phyloP scores from a whole-genome alignment of 352 stramenopile species.

The Phytophthora pisi region DNA sequence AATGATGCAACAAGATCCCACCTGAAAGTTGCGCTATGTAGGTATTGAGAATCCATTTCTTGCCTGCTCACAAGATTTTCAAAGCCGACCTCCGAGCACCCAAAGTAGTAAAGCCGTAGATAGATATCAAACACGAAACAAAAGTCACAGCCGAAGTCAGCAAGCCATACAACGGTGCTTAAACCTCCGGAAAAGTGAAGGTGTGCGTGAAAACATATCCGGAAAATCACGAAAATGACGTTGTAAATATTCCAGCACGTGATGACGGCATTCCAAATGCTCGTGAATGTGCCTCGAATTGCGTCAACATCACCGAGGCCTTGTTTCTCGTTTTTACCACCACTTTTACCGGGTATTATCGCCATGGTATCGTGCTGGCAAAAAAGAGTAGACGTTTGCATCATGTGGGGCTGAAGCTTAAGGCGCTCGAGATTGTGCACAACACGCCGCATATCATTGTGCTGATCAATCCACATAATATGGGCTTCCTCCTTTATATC shows the following conservation, averaged over 20 bases:
- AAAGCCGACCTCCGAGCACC: constrained; percentile 47
- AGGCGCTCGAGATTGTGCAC: constrained; percentile 50
- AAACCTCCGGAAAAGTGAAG: constrained; percentile 35
- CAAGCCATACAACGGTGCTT: constrained; percentile 37
- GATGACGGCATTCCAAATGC: constrained; percentile 36
- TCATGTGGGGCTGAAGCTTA: constrained; percentile 64
- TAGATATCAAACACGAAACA: constrained; percentile 74
- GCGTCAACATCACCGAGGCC: constrained; percentile 21
- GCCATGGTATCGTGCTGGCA: constrained; percentile 44
- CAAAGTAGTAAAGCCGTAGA: constrained; percentile 75
- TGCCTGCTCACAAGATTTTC: constrained; percentile 51
- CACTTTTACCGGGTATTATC: neutral
- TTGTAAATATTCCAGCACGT: constrained; percentile 83
- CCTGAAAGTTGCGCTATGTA: constrained; percentile 52
- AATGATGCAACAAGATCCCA: constrained; percentile 61
- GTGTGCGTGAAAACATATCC: constrained; percentile 67
- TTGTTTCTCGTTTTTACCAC: constrained; percentile 5
- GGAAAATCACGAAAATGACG: constrained; percentile 68
- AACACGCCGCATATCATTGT: constrained; percentile 38
- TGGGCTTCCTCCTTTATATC: constrained; percentile 58
- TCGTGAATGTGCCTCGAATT: constrained; percentile 29
- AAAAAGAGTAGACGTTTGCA: constrained; percentile 61
- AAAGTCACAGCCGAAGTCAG: constrained; percentile 60
- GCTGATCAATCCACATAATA: constrained; percentile 46
- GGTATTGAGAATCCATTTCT: constrained; percentile 42